Evolutionary conservation across 768 basidiomycete genomes (phyloP).

Genomic region (Cyathus striatus): DNA sequence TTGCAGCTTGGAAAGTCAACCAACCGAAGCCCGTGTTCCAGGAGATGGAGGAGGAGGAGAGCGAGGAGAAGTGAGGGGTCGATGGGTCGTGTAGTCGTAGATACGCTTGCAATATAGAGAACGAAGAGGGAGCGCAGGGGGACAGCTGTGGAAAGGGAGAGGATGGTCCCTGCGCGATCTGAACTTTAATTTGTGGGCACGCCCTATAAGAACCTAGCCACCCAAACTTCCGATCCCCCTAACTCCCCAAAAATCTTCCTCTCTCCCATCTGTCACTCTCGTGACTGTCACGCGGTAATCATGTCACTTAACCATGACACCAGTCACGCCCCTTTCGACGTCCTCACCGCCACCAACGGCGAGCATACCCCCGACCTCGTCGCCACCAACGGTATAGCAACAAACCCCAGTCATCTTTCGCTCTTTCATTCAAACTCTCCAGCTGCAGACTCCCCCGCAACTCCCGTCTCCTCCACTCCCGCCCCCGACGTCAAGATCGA

Average conservation of each 20-base stretch:
- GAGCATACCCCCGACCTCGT: slow-evolving; percentile 20
- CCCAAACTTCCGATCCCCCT: slow-evolving; percentile 53
- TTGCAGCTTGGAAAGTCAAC: slow-evolving; percentile 77
- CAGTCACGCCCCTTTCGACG: slow-evolving; percentile 35
- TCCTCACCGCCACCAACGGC: slow-evolving; percentile 28
- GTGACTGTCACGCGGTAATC: slow-evolving; percentile 75
- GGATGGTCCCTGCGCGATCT: slow-evolving; percentile 73
- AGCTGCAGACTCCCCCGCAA: slow-evolving; percentile 50
- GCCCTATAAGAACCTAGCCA: slow-evolving; percentile 78
- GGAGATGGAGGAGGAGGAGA: slow-evolving; percentile 53
- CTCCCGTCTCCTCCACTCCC: slow-evolving; percentile 48
- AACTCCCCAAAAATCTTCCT: slow-evolving; percentile 74
- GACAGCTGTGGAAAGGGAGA: slow-evolving; percentile 24
- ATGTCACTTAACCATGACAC: slow-evolving; percentile 52
- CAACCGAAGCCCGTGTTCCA: slow-evolving; percentile 87
- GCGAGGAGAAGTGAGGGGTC: slow-evolving; percentile 41
- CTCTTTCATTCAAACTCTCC: slow-evolving; percentile 29
- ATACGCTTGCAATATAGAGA: slow-evolving; percentile 8
- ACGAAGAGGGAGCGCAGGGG: slow-evolving; percentile 14
- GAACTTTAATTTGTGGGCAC: slow-evolving; percentile 69
- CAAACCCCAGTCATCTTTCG: slow-evolving; percentile 24
- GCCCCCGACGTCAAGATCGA: slow-evolving; percentile 58
- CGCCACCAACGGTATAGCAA: slow-evolving; percentile 31
- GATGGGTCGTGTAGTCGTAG: no score
- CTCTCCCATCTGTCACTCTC: slow-evolving; percentile 47